phyloP scores from a whole-genome alignment of 176 grass and related monocot species.

The Phragmites australis region DNA sequence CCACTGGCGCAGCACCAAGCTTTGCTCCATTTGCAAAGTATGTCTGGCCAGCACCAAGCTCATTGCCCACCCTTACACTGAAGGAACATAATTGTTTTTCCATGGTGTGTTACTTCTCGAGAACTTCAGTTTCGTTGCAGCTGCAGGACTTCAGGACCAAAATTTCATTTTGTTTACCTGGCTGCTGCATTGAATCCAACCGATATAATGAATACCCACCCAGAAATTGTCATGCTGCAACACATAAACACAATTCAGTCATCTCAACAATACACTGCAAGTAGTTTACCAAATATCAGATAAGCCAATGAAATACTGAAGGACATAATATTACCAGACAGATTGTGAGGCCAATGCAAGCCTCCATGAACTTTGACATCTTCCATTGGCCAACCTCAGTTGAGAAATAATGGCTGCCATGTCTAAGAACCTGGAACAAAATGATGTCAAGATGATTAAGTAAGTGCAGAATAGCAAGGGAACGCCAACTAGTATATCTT shows the following conservation, averaged over 20 bases:
- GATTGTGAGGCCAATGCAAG: conserved; percentile 59
- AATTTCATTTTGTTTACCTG: conserved; percentile 36
- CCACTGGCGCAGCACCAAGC: too few relatives aligned
- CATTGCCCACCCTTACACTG: conserved; percentile 59
- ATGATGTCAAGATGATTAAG: too few relatives aligned
- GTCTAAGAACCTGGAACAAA: too few relatives aligned
- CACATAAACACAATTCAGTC: background rate
- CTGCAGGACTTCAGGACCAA: background rate
- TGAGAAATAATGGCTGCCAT: too few relatives aligned
- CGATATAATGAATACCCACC: conserved; percentile 85
- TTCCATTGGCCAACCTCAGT: too few relatives aligned
- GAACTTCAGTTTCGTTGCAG: background rate
- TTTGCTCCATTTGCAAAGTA: too few relatives aligned
- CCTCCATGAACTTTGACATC: too few relatives aligned
- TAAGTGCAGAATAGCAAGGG: too few relatives aligned
- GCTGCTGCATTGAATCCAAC: conserved; percentile 87
- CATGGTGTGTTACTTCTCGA: background rate
- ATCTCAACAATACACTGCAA: background rate
- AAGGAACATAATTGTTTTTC: background rate
- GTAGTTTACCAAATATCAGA: background rate
- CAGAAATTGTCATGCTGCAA: conserved; percentile 74
- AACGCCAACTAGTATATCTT: too few relatives aligned
- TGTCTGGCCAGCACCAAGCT: conserved; percentile 37
- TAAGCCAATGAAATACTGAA: background rate
- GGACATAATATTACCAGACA: conserved; percentile 43